phyloP scores from a whole-genome alignment of 139 green algal genomes.

The Chlorella ohadii region DNA sequence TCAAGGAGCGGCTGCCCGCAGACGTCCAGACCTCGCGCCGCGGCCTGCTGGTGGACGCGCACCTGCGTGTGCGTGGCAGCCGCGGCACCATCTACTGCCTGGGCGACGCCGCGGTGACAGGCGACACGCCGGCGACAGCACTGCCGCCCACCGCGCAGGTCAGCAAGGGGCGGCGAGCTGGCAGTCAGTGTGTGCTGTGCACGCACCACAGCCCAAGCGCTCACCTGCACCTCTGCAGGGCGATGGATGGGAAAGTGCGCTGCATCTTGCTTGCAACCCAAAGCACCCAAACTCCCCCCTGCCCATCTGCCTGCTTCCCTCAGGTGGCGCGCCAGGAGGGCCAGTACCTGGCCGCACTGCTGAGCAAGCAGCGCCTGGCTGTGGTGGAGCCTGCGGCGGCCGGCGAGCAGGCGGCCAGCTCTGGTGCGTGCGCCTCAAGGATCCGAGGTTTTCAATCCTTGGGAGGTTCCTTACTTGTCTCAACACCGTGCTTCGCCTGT shows the following conservation, averaged over 20 bases:
- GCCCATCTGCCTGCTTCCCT: too few relatives aligned
- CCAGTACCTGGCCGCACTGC: slow-evolving; percentile 57
- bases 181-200: too few relatives aligned
- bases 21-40: slow-evolving; percentile 25
- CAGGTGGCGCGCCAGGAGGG: slow-evolving; percentile 71
- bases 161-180: too few relatives aligned
- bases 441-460: too few relatives aligned
- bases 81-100: slow-evolving; percentile 51
- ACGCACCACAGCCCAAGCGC: too few relatives aligned
- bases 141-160: slow-evolving; percentile 52
- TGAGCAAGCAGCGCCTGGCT: slow-evolving; percentile 13
- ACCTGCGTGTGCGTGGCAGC: slow-evolving; percentile 50
- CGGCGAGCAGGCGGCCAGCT: neutral
- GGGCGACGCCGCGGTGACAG: slow-evolving; percentile 58
- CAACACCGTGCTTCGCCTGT: too few relatives aligned
- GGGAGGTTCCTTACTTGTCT: too few relatives aligned
- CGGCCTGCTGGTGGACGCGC: slow-evolving; percentile 35
- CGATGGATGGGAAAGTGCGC: too few relatives aligned
- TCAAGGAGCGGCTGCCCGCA: slow-evolving; percentile 25
- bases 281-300: too few relatives aligned
- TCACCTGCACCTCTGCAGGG: too few relatives aligned
- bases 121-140: neutral
- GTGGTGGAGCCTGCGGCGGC: neutral
- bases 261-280: too few relatives aligned
- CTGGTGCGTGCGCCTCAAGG: too few relatives aligned